A percentile compares a stretch with the other conserved stretches of the same genome.
These are phyloP conservation scores for Narthecium ossifragum DNA, from an alignment of 106 monocot genomes.

Conservation along the genomic window DNA sequence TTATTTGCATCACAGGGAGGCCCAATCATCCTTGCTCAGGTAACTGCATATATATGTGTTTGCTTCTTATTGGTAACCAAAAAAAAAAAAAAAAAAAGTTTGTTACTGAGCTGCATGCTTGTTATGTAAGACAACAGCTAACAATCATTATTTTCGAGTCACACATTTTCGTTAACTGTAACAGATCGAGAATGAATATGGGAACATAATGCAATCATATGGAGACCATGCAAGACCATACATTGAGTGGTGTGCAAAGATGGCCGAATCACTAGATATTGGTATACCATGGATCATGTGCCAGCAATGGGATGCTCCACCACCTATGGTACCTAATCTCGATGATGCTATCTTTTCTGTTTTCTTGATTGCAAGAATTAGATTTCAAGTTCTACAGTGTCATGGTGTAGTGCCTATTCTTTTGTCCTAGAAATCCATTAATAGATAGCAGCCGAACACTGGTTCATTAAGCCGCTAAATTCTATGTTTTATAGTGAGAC, in stretches of 20 bases:
- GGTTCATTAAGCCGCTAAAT: no score
- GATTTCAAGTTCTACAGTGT: no score
- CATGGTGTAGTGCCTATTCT: no score
- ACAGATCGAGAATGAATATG: constrained; percentile 63
- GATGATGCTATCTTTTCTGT: no score
- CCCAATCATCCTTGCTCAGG: constrained; percentile 61
- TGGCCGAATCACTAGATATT: constrained; percentile 20
- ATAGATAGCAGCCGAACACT: background rate
- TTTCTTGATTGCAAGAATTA: no score
- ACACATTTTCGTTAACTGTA: background rate
- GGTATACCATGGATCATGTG: constrained; percentile 68
- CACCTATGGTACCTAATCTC: constrained; percentile 27
- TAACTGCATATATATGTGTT: constrained; percentile 9
- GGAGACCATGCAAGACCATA: constrained; percentile 20
- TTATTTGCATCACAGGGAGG: constrained; percentile 47
- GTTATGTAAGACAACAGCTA: no score
- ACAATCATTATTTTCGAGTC: no score
- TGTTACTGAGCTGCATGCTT: no score
- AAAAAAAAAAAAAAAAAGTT: no score
- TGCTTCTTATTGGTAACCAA: no score
- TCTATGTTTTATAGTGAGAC: no score
- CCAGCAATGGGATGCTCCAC: constrained; percentile 40
- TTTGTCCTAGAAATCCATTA: no score
- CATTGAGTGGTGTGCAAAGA: constrained; percentile 29
- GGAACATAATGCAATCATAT: constrained; percentile 17